phyloP scores from a whole-genome alignment of 495 filamentous ascomycete species.

The Lichina pygmaea region DNA sequence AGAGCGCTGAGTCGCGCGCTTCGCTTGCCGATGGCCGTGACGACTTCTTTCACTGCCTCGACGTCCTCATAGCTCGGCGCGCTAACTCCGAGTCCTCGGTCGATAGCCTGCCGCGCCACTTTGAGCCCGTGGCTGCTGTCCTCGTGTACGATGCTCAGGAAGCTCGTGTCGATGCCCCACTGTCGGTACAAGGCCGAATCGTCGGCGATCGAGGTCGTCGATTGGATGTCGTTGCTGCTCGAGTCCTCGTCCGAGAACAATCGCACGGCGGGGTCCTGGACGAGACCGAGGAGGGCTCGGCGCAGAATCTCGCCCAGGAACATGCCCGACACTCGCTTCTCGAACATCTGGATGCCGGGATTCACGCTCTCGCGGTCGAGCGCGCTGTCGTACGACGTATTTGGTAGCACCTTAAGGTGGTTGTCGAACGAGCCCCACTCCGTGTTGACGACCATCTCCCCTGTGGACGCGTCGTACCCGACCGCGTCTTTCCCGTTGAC shows the following conservation, averaged over 20 bases:
- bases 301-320: conserved; percentile 89
- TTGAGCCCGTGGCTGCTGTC: conserved; percentile 38
- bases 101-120: conserved; percentile 46
- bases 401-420: conserved; percentile 58
- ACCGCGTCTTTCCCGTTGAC: conserved; percentile 14
- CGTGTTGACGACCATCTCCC: conserved; percentile 91
- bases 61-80: conserved; percentile 51
- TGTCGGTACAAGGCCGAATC: conserved; percentile 41
- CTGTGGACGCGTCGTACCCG: conserved; percentile 55
- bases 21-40: conserved; percentile 62
- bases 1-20: conserved; percentile 74
- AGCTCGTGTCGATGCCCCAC: conserved; percentile 75
- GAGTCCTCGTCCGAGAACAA: conserved; percentile 45
- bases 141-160: conserved; percentile 55
- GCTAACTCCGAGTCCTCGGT: conserved; percentile 43
- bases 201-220: conserved; percentile 35
- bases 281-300: conserved; percentile 27
- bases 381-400: conserved; percentile 53
- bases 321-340: conserved; percentile 96
- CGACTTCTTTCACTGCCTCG: conserved; percentile 51
- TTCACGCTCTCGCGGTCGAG: conserved; percentile 65
- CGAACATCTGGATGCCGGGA: conserved; percentile 94
- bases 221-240: conserved; percentile 32
- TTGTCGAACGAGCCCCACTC: conserved; percentile 99
- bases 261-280: conserved; percentile 28